phyloP scores from a whole-genome alignment of 768 basidiomycete species.

The Serendipita vermifera region DNA sequence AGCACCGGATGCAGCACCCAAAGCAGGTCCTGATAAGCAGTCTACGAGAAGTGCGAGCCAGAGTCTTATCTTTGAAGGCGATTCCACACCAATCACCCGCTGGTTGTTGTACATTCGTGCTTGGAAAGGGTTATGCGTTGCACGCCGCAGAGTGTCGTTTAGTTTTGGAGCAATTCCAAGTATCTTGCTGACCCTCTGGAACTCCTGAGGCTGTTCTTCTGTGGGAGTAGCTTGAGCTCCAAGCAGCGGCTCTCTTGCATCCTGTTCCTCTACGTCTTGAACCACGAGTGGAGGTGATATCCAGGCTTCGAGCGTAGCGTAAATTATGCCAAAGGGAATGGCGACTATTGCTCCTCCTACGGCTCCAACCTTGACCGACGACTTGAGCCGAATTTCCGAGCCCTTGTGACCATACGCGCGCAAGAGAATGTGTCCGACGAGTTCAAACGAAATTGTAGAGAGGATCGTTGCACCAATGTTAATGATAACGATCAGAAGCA shows the following conservation, averaged over 20 bases:
- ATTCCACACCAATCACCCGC: neutral
- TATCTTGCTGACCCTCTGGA: neutral
- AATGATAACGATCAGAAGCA: slow-evolving; percentile 2
- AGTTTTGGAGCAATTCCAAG: too few species aligned
- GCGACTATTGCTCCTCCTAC: slow-evolving; percentile 3
- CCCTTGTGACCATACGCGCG: neutral
- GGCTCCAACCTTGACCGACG: neutral
- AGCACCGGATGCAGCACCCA: neutral
- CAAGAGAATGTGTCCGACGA: slow-evolving; percentile 1
- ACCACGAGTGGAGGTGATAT: neutral
- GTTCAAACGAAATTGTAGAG: neutral
- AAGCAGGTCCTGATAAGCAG: neutral
- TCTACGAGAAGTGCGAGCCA: neutral
- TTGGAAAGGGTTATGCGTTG: neutral
- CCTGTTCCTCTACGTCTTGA: neutral
- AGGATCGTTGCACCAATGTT: neutral
- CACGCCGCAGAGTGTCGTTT: neutral
- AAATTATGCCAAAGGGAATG: slow-evolving; percentile 2
- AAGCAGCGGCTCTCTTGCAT: neutral
- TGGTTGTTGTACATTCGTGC: neutral
- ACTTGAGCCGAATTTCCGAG: neutral
- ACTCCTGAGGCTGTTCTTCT: neutral
- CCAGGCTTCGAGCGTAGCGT: neutral
- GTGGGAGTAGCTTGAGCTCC: too few species aligned
- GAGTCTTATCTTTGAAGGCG: neutral